Base-by-base conservation (phyloP, 345 rosid genomes). In the Moricandia moricandioides region DNA sequence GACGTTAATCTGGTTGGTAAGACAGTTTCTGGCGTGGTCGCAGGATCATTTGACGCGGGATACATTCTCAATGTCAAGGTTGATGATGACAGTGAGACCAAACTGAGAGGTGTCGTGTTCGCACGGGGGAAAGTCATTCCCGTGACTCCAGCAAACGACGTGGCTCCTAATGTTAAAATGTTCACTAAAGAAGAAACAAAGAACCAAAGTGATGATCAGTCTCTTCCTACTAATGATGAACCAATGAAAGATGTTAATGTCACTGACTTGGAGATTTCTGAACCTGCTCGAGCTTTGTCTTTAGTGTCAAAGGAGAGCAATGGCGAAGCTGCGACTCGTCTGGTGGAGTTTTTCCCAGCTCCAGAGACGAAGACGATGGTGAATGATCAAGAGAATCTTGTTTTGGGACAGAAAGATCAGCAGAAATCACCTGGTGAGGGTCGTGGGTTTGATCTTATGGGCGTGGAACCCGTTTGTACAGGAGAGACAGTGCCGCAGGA, bases 101-200 rank as follows among this genome's bases (percentile, higher is more conserved):
- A 39, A 39, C 47, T 39, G 47, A 39, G 47, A 39, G 47, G 47
- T 39, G 13, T 39, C 47, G n/a, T 40, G 14, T 12, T 40, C 14
- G 49, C 74, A 35, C 90, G 87, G 0, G 86, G 83, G 12, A 79
- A 54, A 69, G 78, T 80, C 30, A 54, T 30, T 65, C 91, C 89
- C 0, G 30, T 90, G 35, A 84, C 90, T 37, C 73, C 84, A 21
- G 82, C 72, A 52, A 87, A 84, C 81, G 96, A 90, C 68, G 81
- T 90, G 52, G 93, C 96, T 74, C 96, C 93, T 14, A 59, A 56
- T 66, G 90, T 62, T 62, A 83, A 73, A 75, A 91, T 88, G 93
- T 71, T 77, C 40, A 30, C 2, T 70, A 85, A 84, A 56, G 71
- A 81, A 58, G 88, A 83, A 12, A 81, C 73, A 56, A 68, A 70